A percentile compares a stretch with the other conserved stretches of the same genome.
Evolutionary conservation across 2,329 filamentous ascomycete species (phyloP).

Genomic region (Penicillium brasilianum): DNA sequence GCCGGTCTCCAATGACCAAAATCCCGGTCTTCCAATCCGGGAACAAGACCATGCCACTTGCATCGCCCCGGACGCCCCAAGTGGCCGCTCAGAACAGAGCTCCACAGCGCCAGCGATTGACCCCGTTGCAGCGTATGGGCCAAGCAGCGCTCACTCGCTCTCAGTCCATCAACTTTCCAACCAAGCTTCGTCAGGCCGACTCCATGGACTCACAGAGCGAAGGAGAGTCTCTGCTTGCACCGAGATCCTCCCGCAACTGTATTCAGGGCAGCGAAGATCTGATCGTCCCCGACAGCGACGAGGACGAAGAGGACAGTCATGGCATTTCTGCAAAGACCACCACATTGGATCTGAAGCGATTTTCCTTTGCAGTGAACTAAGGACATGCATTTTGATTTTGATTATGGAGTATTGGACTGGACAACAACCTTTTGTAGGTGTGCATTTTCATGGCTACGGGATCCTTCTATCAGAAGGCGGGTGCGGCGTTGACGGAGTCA

Average conservation of each 20-base stretch:
- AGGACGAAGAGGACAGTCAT: constrained; percentile 36
- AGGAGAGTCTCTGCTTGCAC: background rate
- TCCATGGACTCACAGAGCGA: constrained; percentile 14
- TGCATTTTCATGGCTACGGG: constrained; percentile 13
- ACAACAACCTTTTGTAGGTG: constrained; percentile 8
- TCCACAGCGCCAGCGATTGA: constrained; percentile 35
- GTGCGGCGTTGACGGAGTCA: background rate
- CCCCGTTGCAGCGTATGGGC: constrained; percentile 49
- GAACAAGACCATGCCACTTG: constrained; percentile 2
- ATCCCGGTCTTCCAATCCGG: constrained; percentile 20
- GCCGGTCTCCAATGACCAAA: constrained; percentile 11
- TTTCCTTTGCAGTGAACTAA: constrained; percentile 41
- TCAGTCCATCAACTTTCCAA: constrained; percentile 41
- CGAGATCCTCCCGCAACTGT: constrained; percentile 19
- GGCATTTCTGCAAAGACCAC: constrained; percentile 21
- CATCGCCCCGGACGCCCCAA: constrained; percentile 22
- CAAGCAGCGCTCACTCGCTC: constrained; percentile 47
- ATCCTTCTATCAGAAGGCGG: background rate
- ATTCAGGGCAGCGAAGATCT: constrained; percentile 57
- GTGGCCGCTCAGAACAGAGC: constrained; percentile 16
- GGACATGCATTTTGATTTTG: constrained; percentile 22
- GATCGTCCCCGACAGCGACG: constrained; percentile 58
- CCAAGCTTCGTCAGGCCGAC: constrained; percentile 21
- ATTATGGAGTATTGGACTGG: constrained; percentile 21
- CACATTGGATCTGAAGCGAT: constrained; percentile 43